Base-by-base conservation (phyloP, 805 yeast species). In the Zygosaccharomyces bailii region DNA sequence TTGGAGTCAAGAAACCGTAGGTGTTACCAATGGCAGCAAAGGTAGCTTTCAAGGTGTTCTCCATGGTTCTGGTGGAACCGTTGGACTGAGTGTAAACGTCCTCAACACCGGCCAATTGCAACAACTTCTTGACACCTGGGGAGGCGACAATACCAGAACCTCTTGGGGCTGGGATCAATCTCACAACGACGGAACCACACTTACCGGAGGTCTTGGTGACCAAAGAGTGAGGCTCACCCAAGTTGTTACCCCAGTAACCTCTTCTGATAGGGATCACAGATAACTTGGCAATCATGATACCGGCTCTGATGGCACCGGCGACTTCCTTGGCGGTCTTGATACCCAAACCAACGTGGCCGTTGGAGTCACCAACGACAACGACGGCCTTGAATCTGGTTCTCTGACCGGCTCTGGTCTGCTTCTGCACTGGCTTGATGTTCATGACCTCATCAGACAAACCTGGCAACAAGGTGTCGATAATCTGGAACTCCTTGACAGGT, bases 351-450 rank as follows among this genome's bases (percentile, higher is more conserved):
- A 93, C 96, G 83, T 93, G 99, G 75, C 99, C 99, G 88, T 89
- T 88, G 70, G 90, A 79, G 82, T 93, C 99, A 82, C 99, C 99
- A 73, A 93, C 89, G 71, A 93, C 89, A 72, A 93, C 98, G 70
- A 93, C 96, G 76, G 98, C 99, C 93, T 95, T 95, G 85, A 93
- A 90, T 84, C 99, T 89, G 79, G 98, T 93, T 84, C 99, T 91
- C 84, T 93, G 99, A 89, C 99, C 99, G 69, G 99, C 99, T 79
- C 96, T 84, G 83, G 99, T 93, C 80, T 93, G 99, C 85, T 93
- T 93, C 80, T 93, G 99, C 66, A 93, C 99, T 63, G 99, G 95
- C 81, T 91, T 84, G 81, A 93, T 93, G 88, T 91, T 91, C 99
- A 93, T 93, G 71, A 93, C 97, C 80, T 91, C 96, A 74, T 93